These are phyloP conservation scores for Chytridium lagenaria DNA, from an alignment of 371 early-diverging fungal genomes.

Conservation along the genomic window DNA sequence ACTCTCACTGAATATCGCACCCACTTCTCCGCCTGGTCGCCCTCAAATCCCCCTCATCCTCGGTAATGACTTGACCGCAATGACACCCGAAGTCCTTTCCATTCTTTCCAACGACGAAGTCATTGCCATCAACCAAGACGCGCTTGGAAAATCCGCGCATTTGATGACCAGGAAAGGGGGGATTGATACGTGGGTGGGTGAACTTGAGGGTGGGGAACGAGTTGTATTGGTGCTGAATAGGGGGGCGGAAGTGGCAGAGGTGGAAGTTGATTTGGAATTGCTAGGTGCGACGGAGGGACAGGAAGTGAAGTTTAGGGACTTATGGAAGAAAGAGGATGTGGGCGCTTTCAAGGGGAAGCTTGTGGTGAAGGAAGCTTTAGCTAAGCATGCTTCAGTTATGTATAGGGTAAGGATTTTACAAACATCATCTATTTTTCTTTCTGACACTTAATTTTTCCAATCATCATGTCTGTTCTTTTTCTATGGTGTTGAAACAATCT, in stretches of 20 bases:
- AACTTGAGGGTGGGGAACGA: slow-evolving; percentile 25
- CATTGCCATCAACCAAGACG: slow-evolving; percentile 57
- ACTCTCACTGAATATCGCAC: slow-evolving; percentile 46
- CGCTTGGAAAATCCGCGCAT: slow-evolving; percentile 40
- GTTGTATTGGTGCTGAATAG: slow-evolving; percentile 35
- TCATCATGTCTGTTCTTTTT: too few species aligned
- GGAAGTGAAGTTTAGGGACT: slow-evolving; percentile 16
- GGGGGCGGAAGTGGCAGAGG: slow-evolving; percentile 6
- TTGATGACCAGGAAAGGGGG: slow-evolving; percentile 3
- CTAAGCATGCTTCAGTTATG: neutral
- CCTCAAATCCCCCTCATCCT: slow-evolving; percentile 56
- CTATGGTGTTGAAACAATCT: too few species aligned
- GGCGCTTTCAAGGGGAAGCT: neutral
- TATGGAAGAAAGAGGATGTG: slow-evolving; percentile 25
- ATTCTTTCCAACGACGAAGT: slow-evolving; percentile 47
- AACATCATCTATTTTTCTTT: too few species aligned
- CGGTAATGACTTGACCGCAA: slow-evolving; percentile 27
- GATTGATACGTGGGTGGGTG: slow-evolving; percentile 43
- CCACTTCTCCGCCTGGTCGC: slow-evolving; percentile 57
- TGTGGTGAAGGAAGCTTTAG: neutral
- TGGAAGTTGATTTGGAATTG: neutral
- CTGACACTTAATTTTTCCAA: too few species aligned
- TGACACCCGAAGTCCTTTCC: slow-evolving; percentile 32
- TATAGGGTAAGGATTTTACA: slow-evolving; percentile 3
- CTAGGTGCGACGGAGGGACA: neutral